Percentiles rank a stretch among this genome's conserved stretches.
Conservation (phyloP, 768 basidiomycete genomes). For the Tulasnella sp. region DNA sequence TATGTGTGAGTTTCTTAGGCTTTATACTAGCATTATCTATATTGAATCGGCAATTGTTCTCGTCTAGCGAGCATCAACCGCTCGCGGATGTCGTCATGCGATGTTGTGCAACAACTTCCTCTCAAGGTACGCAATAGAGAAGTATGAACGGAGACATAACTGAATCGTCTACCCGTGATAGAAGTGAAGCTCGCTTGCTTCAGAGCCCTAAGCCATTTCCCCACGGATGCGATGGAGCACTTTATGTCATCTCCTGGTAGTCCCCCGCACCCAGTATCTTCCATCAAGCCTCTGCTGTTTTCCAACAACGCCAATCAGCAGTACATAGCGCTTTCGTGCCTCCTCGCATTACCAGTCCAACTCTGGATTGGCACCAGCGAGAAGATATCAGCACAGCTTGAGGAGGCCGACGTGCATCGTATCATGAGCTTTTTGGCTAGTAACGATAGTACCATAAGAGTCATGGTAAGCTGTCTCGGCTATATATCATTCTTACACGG, state of each 20-base stretch:
- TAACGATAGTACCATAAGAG: slow-evolving; percentile 46
- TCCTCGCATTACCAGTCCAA: slow-evolving; percentile 45
- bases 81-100: background rate
- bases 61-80: background rate
- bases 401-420: slow-evolving; percentile 55
- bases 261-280: slow-evolving; percentile 11
- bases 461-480: slow-evolving; percentile 36
- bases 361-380: slow-evolving; percentile 58
- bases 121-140: background rate
- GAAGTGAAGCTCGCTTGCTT: slow-evolving; percentile 31
- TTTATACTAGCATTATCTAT: background rate
- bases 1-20: slow-evolving; percentile 28
- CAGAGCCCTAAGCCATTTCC: slow-evolving; percentile 25
- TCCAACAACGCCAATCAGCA: slow-evolving; percentile 50
- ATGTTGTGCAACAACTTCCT: background rate
- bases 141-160: background rate
- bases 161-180: slow-evolving; percentile 7
- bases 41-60: background rate
- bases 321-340: slow-evolving; percentile 55
- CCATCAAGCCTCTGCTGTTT: slow-evolving; percentile 45
- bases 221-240: background rate
- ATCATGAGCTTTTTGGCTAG: slow-evolving; percentile 60
- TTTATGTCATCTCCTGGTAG: background rate
- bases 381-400: slow-evolving; percentile 32
- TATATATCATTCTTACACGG: background rate